Evolutionary conservation across 2,329 filamentous ascomycete species (phyloP).

Genomic region (Ceratocystis lukuohia): DNA sequence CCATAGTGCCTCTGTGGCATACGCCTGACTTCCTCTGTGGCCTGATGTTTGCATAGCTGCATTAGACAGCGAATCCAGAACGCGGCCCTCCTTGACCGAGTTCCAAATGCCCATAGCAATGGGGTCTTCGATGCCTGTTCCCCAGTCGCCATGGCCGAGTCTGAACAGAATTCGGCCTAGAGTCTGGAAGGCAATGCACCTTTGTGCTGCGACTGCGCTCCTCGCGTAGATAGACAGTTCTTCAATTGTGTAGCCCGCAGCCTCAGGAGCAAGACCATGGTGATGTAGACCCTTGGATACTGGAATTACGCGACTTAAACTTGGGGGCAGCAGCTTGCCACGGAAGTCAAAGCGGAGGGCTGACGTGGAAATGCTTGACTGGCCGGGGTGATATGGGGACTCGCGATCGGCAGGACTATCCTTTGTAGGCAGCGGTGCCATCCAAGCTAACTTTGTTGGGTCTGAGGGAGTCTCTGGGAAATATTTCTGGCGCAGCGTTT

Average conservation of each 20-base stretch:
- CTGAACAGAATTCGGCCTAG: slow-evolving; percentile 74
- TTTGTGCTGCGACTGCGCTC: slow-evolving; percentile 70
- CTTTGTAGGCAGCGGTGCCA: slow-evolving; percentile 56
- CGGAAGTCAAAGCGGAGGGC: slow-evolving; percentile 81
- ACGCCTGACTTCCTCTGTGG: slow-evolving; percentile 68
- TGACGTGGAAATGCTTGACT: slow-evolving; percentile 56
- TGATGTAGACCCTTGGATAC: slow-evolving; percentile 76
- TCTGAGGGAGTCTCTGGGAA: slow-evolving; percentile 80
- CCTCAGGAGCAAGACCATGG: slow-evolving; percentile 81
- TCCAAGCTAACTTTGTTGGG: slow-evolving; percentile 79
- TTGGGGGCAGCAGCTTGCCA: slow-evolving; percentile 66
- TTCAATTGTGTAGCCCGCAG: slow-evolving; percentile 82
- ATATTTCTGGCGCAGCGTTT: slow-evolving; percentile 79
- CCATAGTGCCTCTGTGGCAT: slow-evolving; percentile 84
- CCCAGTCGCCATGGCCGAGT: slow-evolving; percentile 59
- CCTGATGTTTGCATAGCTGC: slow-evolving; percentile 57
- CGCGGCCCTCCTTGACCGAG: slow-evolving; percentile 59
- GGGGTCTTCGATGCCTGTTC: slow-evolving; percentile 43
- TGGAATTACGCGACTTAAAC: slow-evolving; percentile 59
- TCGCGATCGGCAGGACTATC: slow-evolving; percentile 52
- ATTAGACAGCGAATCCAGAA: slow-evolving; percentile 62
- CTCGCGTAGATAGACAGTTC: slow-evolving; percentile 72
- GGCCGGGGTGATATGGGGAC: slow-evolving; percentile 70
- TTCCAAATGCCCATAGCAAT: slow-evolving; percentile 73
- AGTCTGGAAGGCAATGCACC: slow-evolving; percentile 85